These are phyloP conservation scores for Posidonia australis DNA, from an alignment of 106 monocot genomes.

Conservation along the genomic window DNA sequence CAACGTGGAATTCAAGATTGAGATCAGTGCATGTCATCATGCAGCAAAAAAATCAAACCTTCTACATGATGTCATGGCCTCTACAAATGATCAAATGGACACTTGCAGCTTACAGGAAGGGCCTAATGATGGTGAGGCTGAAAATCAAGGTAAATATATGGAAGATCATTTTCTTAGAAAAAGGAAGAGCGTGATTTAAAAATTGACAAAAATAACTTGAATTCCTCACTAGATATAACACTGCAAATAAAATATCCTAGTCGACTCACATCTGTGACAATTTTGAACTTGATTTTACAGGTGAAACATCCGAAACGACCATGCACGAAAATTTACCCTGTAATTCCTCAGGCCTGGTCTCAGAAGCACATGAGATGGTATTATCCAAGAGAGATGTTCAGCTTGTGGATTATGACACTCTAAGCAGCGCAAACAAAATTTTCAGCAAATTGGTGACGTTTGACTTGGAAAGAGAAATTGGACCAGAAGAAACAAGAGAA, in stretches of 20 bases:
- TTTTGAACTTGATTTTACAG: slow-evolving; percentile 2
- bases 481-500: neutral
- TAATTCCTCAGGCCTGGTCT: neutral
- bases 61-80: neutral
- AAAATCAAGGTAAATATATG: neutral
- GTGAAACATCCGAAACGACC: neutral
- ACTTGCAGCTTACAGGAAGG: neutral
- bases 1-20: neutral
- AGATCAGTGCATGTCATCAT: neutral
- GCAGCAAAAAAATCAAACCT: neutral
- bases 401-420: neutral
- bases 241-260: neutral
- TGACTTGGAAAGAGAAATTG: neutral
- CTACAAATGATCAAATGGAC: neutral
- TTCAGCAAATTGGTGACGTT: neutral
- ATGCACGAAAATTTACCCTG: neutral
- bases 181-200: neutral
- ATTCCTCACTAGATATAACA: neutral
- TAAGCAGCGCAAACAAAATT: neutral
- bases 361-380: neutral
- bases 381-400: neutral
- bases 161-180: neutral
- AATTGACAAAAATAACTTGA: neutral
- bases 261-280: neutral
- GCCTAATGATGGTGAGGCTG: neutral